These are phyloP conservation scores for Erythrobasidium hasegawianum DNA, from an alignment of 1,284 basidiomycete genomes.

Conservation along the genomic window DNA sequence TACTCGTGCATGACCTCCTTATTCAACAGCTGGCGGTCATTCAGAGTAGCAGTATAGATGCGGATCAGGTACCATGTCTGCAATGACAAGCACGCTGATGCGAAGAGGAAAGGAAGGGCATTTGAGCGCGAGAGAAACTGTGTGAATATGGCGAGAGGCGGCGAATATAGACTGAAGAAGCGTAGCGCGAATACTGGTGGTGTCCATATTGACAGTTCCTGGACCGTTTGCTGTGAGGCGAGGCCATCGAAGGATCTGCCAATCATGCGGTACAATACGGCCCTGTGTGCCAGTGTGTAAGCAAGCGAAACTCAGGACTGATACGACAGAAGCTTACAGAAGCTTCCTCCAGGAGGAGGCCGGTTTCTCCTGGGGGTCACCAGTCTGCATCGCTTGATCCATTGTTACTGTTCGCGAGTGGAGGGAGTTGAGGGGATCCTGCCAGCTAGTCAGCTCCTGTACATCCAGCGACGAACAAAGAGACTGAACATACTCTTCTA, in stretches of 20 bases:
- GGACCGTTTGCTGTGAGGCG: slow-evolving; percentile 34
- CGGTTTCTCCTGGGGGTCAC: background rate
- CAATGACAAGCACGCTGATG: slow-evolving; percentile 29
- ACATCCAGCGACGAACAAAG: too few species aligned
- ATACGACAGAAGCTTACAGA: too few species aligned
- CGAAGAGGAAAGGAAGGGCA: slow-evolving; percentile 35
- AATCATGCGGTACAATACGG: background rate
- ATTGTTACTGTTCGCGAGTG: slow-evolving; percentile 37
- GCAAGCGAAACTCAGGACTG: too few species aligned
- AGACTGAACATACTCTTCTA: slow-evolving; percentile 48
- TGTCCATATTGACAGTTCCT: slow-evolving; percentile 42
- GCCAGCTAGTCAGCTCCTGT: background rate
- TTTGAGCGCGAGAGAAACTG: slow-evolving; percentile 39
- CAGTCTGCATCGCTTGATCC: slow-evolving; percentile 29
- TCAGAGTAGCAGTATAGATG: slow-evolving; percentile 67
- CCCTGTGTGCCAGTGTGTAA: too few species aligned
- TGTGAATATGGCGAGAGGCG: slow-evolving; percentile 40
- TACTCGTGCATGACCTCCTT: slow-evolving; percentile 82
- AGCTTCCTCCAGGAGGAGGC: background rate
- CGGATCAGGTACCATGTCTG: slow-evolving; percentile 53
- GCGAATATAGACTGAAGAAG: slow-evolving; percentile 42
- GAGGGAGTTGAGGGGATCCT: slow-evolving; percentile 42
- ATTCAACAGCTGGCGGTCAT: slow-evolving; percentile 69
- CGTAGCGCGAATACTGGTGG: slow-evolving; percentile 38
- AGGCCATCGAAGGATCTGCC: background rate